Conservation (phyloP, 192 early-diverging fungal genomes). For the Coemansia sp. region DNA sequence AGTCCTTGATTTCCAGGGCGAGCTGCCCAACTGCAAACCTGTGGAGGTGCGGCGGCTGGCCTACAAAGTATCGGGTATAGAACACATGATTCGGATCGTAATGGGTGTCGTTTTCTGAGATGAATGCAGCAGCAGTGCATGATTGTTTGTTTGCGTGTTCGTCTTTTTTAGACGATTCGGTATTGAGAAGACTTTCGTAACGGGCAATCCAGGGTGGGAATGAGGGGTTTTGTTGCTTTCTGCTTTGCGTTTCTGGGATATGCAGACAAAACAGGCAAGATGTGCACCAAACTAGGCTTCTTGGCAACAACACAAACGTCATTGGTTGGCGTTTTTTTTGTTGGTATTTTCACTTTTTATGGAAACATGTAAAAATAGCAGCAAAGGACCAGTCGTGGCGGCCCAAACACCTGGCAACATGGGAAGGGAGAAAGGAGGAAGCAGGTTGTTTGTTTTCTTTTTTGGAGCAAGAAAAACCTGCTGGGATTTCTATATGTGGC, state of each 20-base stretch:
- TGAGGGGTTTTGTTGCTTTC: not conserved
- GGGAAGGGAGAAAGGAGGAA: not conserved
- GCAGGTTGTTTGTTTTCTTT: not conserved
- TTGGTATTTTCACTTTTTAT: not conserved
- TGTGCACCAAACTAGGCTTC: not conserved
- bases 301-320: not conserved
- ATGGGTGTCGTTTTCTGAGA: not conserved
- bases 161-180: no score
- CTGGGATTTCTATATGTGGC: no score
- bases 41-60: conserved; percentile 38
- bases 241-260: not conserved
- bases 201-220: not conserved
- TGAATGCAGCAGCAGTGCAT: not conserved
- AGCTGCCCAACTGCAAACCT: conserved; percentile 39
- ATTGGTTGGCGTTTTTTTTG: not conserved
- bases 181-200: not conserved
- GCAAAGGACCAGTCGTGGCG: not conserved
- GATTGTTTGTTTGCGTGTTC: not conserved
- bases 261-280: not conserved
- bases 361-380: not conserved
- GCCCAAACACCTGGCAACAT: not conserved
- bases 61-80: conserved; percentile 19
- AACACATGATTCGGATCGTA: not conserved
- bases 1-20: conserved; percentile 27
- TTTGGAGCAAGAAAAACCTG: not conserved